Evolutionary conservation across 768 basidiomycete species (phyloP).

Genomic region (Trametes meyenii): DNA sequence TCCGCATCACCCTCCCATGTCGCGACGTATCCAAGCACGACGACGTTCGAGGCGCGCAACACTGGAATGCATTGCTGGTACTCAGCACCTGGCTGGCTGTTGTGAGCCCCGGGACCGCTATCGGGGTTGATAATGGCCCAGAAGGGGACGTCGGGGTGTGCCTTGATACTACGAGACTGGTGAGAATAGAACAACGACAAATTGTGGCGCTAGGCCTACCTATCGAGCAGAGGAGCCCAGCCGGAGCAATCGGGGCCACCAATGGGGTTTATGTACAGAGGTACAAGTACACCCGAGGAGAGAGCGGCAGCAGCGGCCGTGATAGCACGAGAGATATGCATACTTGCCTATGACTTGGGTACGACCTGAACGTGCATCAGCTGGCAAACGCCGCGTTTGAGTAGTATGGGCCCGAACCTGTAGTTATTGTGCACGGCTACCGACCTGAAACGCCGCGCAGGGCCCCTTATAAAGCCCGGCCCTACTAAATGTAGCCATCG

Average conservation of each 20-base stretch:
- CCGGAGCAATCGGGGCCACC: constrained; percentile 2
- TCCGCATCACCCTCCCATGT: constrained; percentile 10
- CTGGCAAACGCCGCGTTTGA: neutral
- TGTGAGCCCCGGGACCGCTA: constrained; percentile 34
- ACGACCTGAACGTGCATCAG: neutral
- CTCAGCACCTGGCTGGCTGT: constrained; percentile 33
- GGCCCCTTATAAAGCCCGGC: too few relatives aligned
- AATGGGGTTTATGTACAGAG: constrained; percentile 16
- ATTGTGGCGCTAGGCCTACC: neutral
- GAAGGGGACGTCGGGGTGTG: constrained; percentile 34
- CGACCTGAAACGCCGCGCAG: too few relatives aligned
- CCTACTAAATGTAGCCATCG: too few relatives aligned
- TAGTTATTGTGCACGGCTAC: neutral
- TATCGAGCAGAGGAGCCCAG: constrained; percentile 8
- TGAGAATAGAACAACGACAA: neutral
- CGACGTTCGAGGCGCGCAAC: constrained; percentile 32
- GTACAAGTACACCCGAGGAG: constrained; percentile 12
- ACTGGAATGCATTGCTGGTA: constrained; percentile 35
- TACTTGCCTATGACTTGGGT: neutral
- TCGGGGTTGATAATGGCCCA: constrained; percentile 37
- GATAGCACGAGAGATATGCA: neutral
- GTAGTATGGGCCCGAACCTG: neutral
- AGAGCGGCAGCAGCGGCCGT: constrained; percentile 11
- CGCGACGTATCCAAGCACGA: constrained; percentile 38
- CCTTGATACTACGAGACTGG: constrained; percentile 29